phyloP scores from a whole-genome alignment of 164 flowering plant genomes.

The Magnolia changhungtana region DNA sequence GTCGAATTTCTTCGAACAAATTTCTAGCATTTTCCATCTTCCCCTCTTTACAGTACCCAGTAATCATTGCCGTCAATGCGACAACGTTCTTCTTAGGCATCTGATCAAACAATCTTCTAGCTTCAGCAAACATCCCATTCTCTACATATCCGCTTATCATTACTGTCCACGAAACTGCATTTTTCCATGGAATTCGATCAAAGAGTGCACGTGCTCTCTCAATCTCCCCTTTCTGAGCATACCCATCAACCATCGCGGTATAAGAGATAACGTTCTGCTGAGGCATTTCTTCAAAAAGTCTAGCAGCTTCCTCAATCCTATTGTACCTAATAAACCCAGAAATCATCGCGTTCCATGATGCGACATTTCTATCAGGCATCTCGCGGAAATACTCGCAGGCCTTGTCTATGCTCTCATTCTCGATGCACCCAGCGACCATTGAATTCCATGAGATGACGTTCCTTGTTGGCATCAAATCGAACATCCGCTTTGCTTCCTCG shows the following conservation, averaged over 20 bases:
- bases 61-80: slow-evolving; percentile 45
- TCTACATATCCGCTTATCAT: slow-evolving; percentile 53
- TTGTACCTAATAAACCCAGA: slow-evolving; percentile 38
- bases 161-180: slow-evolving; percentile 53
- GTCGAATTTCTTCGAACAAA: slow-evolving; percentile 34
- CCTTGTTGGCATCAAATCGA: slow-evolving; percentile 36
- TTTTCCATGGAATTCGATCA: slow-evolving; percentile 32
- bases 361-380: slow-evolving; percentile 44
- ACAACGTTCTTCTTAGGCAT: slow-evolving; percentile 44
- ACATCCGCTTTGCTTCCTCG: slow-evolving; percentile 33
- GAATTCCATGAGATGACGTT: slow-evolving; percentile 52
- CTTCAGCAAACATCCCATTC: slow-evolving; percentile 37
- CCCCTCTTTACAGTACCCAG: slow-evolving; percentile 47
- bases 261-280: slow-evolving; percentile 43
- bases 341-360: slow-evolving; percentile 43
- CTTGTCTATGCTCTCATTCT: slow-evolving; percentile 33
- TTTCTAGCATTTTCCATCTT: slow-evolving; percentile 35
- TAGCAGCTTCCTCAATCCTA: slow-evolving; percentile 31
- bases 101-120: slow-evolving; percentile 27
- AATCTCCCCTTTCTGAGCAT: slow-evolving; percentile 33
- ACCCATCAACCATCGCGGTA: slow-evolving; percentile 53
- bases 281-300: slow-evolving; percentile 48
- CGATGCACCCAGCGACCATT: slow-evolving; percentile 45
- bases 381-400: slow-evolving; percentile 32
- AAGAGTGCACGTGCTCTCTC: slow-evolving; percentile 38